These are phyloP conservation scores for Hymenoscyphus salicellus DNA, from an alignment of 2,329 filamentous ascomycete species.

Conservation along the genomic window DNA sequence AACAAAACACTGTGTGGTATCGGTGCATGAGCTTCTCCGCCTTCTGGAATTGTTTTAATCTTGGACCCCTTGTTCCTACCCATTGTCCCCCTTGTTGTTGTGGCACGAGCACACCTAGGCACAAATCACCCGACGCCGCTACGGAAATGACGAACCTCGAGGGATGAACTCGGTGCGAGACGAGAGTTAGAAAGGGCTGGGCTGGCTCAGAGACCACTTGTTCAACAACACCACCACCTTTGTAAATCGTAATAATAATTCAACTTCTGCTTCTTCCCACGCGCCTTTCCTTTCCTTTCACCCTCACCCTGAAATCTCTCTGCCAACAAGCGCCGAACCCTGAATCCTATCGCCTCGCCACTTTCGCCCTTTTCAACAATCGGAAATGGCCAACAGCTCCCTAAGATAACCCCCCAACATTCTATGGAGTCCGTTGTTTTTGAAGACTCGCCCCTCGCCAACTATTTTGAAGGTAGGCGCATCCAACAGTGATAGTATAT, in stretches of 20 bases:
- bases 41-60: slow-evolving; percentile 1
- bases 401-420: slow-evolving; percentile 20
- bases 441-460: slow-evolving; percentile 82
- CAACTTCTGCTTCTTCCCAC: neutral
- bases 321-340: neutral
- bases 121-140: neutral
- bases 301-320: neutral
- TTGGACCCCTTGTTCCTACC: neutral
- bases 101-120: too few relatives aligned
- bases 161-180: too few relatives aligned
- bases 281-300: neutral
- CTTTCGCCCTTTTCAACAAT: neutral
- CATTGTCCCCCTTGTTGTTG: too few relatives aligned
- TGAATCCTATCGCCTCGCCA: neutral
- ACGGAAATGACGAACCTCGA: neutral
- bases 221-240: neutral
- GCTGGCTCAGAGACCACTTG: neutral
- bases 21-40: neutral
- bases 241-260: neutral
- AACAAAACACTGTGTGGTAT: too few relatives aligned
- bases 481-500: slow-evolving; percentile 10
- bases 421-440: slow-evolving; percentile 84
- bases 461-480: slow-evolving; percentile 78
- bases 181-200: too few relatives aligned
- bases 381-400: neutral